Evolutionary conservation across 2,329 filamentous ascomycete species (phyloP), one percentile per base, ranked within the genome.

Genomic region (Diplodia corticola): DNA sequence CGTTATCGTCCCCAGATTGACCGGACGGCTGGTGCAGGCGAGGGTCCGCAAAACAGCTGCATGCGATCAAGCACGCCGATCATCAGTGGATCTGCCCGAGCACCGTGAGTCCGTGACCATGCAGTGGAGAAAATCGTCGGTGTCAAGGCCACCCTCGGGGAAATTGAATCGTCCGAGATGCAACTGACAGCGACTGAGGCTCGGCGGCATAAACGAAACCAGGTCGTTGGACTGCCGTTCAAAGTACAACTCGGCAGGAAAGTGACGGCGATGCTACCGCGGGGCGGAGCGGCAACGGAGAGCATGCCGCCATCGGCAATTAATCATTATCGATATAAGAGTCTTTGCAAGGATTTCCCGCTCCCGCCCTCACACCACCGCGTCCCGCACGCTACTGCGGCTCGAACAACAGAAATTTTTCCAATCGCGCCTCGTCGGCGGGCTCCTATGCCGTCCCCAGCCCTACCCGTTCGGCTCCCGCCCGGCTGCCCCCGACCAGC

Each of bases 361-460:
- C 7, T 48, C 37, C 55, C 26, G 40, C 57, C 37, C 37, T 59
- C 55, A 61, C 57, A 35, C 57, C 57, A 61, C 57, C 40, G 15
- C 44, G 37, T 61, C 57, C 55, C 55, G 40, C 55, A 24, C 37
- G 55, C 55, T 60, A 24, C 30, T 55, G 54, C 54, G 35, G 35
- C 7, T 57, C 53, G 22, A 12, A n/a, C 24, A 12, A n/a, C 57
- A 49, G 44, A 61, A 35, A 35, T 61, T 49, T 49, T 28, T 49
- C 57, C 57, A 61, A 61, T 61, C 57, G 49, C 44, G 57, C 57
- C 24, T 35, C 44, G 13, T 24, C 57, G 57, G 54, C 54, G 54
- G 12, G 35, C 35, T 59, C 55, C 55, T 35, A 20, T 24, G 17
- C 26, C n/a, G n/a, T 7, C 22, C 9, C 57, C 55, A 61, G 57